These are phyloP conservation scores for Moelleriella libera DNA, from an alignment of 2,329 filamentous ascomycete species.

Conservation along the genomic window DNA sequence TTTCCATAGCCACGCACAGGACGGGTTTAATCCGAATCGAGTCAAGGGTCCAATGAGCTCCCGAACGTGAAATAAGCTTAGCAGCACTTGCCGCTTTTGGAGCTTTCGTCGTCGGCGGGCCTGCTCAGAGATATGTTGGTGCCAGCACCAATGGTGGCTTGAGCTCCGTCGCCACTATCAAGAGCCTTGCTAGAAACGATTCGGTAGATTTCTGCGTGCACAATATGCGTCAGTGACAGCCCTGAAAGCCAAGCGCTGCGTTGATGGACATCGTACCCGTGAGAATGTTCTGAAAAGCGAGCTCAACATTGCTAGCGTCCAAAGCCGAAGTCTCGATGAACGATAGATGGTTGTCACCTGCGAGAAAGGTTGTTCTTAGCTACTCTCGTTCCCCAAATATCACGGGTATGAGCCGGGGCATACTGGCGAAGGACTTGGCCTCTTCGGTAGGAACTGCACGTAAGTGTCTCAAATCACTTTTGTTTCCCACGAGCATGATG, in stretches of 20 bases:
- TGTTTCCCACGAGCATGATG: conserved; percentile 99
- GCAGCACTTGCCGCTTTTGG: conserved; percentile 73
- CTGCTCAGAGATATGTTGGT: conserved; percentile 80
- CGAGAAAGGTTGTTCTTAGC: conserved; percentile 3
- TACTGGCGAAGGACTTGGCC: conserved; percentile 95
- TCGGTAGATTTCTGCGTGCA: conserved; percentile 78
- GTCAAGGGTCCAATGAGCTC: no score
- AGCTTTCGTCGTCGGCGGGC: conserved; percentile 59
- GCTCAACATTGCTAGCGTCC: conserved; percentile 96
- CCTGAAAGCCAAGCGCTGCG: neutral
- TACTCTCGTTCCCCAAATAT: neutral
- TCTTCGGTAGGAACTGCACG: conserved; percentile 95
- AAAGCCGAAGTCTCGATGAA: conserved; percentile 99
- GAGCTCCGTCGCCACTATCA: conserved; percentile 71
- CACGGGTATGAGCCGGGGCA: conserved; percentile 10
- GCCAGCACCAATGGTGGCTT: conserved; percentile 66
- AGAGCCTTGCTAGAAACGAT: conserved; percentile 97
- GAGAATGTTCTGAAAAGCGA: conserved; percentile 98
- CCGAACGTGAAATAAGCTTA: conserved; percentile 24
- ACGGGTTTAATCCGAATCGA: no score
- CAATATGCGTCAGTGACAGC: neutral
- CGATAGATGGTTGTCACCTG: conserved; percentile 93
- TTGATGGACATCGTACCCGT: conserved; percentile 52
- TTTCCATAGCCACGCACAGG: neutral
- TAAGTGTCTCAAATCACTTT: conserved; percentile 99